Base-by-base conservation (phyloP, 371 early-diverging fungal species). In the Mortierella sp. region DNA sequence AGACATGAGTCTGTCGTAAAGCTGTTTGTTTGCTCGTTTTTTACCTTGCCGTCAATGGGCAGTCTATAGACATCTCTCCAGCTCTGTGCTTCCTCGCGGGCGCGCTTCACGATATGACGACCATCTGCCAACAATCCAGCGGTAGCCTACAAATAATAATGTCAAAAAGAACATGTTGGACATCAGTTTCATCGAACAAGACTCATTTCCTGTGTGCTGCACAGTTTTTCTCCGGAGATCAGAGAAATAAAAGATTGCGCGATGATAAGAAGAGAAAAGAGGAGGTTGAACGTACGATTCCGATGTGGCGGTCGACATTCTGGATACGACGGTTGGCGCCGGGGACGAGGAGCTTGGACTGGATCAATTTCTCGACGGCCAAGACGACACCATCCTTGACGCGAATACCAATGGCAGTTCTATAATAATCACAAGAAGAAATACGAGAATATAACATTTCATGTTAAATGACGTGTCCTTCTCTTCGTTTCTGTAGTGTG, bases 51-150 rank as follows among this genome's bases (percentile, higher is more conserved):
- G 72, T 97, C 94, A 87, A 97, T 95, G 44, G 95, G 95, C 76
- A 90, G 79, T 86, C 94, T 94, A 91, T 97, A 98, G 60, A 93
- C 92, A 84, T 96, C 95, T 84, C 96, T 93, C 94, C 98, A 99
- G 87, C 91, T 89, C 85, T 93, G 93, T 52, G 98, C 97, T 87
- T 99, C 99, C 80, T 98, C 97, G 52, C 98, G 94, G 47, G 97
- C 97, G 71, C 97, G 91, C 88, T 94, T 95, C 70, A 96, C 96
- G 73, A 99, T 82, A 80, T 97, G 96, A 78, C 97, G 92, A 70
- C 96, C 96, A 90, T 99, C 99, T n/a, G 99, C 97, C 85, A 97
- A 92, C 88, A 98, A 91, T 68, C 99, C 99, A 48, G 98, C 95
- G 26, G 97, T 93, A 38, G 97, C 97, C 97, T 97, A 89, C 73